Base-by-base conservation (phyloP, 805 yeast genomes). In the Candida vaughaniae region DNA sequence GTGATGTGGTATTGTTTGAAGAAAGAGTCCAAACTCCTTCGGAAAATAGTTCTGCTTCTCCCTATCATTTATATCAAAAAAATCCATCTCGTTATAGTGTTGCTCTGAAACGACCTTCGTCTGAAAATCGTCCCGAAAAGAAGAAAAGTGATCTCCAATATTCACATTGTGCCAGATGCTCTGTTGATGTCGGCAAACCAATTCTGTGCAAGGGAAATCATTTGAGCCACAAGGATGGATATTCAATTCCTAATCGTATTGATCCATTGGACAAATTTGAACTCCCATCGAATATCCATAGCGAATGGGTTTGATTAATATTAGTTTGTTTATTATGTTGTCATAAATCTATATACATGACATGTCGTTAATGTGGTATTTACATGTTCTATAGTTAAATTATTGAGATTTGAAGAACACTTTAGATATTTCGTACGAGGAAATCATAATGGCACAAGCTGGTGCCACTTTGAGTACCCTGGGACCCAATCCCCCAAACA, bases 401-500 rank as follows among this genome's bases (percentile, higher is more conserved):
- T 28, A 7, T 10, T n/a, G 15, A 12, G 27, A 18, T 30, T 33
- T 59, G 47, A 68, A 68, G 14, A 68, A 47, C 43, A 77, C 77
- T 60, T 93, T 93, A 18, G 95, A 85, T 29, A 90, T 68, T 58
- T 93, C 99, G 57, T 93, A 93, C 26, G 93, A 83, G 9, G 97
- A 87, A 30, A 93, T 89, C 99, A 93, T 93, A 25, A 93, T 91
- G 1, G 99, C 99, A 72, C 99, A 93, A 11, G 96, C 82, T 8
- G 99, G 98, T 0, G 97, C 96, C 18, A 93, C 85, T 56, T 93
- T 93, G 58, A 91, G 63, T 6, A 91, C 76, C 46, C 99, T 73
- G 0, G 98, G 98, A 2, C 77, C 68, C 25, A 89, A 63, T 0
- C 99, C 99, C 25, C 86, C 85, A 54, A 84, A 93, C n/a, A 93